Evolutionary conservation across 2,329 filamentous ascomycete species (phyloP).

Genomic region (Septoria petroselini): DNA sequence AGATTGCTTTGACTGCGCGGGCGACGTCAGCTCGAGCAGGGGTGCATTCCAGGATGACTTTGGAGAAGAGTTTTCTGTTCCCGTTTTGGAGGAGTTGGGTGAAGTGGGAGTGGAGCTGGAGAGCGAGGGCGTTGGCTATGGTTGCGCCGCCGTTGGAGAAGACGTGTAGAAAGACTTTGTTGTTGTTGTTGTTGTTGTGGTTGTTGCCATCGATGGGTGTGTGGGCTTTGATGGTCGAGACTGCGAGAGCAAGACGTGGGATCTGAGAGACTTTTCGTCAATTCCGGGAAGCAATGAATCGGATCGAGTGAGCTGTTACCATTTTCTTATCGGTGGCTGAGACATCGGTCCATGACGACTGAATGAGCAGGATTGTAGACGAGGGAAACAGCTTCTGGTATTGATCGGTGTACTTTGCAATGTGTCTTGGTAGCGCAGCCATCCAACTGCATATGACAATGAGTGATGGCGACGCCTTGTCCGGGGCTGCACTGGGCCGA

Average conservation of each 20-base stretch:
- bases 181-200: no score
- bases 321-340: conserved; percentile 15
- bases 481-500: not conserved
- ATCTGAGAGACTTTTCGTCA: not conserved
- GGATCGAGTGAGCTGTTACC: not conserved
- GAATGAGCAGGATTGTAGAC: conserved; percentile 34
- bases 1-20: conserved; percentile 23
- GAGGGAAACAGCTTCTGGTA: conserved; percentile 32
- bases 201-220: not conserved
- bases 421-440: conserved; percentile 34
- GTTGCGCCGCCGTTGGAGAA: conserved; percentile 39
- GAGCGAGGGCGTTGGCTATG: conserved; percentile 27
- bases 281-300: no score
- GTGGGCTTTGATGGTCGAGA: conserved; percentile 1
- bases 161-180: conserved; percentile 32
- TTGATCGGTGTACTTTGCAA: conserved; percentile 35
- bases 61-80: conserved; percentile 19
- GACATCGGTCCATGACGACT: conserved; percentile 27
- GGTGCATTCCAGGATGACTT: conserved; percentile 33
- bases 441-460: conserved; percentile 29
- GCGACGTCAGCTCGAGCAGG: conserved; percentile 25
- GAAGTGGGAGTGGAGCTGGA: not conserved
- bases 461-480: not conserved
- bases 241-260: not conserved
- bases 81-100: not conserved